Conservation (phyloP, 1,284 basidiomycete genomes). For the Leccinum colubrinum region DNA sequence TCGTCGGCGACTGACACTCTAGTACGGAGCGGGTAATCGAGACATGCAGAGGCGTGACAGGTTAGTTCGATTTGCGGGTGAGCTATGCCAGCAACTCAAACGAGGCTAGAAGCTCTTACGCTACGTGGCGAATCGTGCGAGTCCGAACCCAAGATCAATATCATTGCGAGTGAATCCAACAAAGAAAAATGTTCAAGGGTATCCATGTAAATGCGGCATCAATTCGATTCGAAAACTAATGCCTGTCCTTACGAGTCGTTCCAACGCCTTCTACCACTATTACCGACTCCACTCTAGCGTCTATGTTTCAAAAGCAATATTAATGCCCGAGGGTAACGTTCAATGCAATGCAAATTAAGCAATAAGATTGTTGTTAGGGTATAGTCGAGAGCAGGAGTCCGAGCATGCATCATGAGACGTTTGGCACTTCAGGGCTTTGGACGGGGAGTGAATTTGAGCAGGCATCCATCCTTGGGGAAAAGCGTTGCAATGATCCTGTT, state of each 20-base stretch:
- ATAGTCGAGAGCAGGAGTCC: neutral
- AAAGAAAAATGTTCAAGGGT: neutral
- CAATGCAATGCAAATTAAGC: conserved; percentile 11
- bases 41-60: too few species aligned
- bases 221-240: neutral
- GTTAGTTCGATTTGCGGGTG: too few species aligned
- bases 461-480: conserved; percentile 92
- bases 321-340: neutral
- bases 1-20: too few species aligned
- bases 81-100: too few species aligned
- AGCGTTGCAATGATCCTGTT: conserved; percentile 86
- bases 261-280: neutral
- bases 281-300: neutral
- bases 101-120: too few species aligned
- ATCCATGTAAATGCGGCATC: neutral
- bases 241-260: neutral
- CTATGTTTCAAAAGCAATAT: neutral
- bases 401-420: neutral
- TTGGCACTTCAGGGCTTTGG: conserved; percentile 20
- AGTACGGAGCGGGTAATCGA: too few species aligned
- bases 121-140: neutral
- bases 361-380: conserved; percentile 9
- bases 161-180: neutral
- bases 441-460: conserved; percentile 74
- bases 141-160: neutral